Evolutionary conservation across 805 yeast genomes (phyloP).

Genomic region (Wickerhamomyces silvicola): DNA sequence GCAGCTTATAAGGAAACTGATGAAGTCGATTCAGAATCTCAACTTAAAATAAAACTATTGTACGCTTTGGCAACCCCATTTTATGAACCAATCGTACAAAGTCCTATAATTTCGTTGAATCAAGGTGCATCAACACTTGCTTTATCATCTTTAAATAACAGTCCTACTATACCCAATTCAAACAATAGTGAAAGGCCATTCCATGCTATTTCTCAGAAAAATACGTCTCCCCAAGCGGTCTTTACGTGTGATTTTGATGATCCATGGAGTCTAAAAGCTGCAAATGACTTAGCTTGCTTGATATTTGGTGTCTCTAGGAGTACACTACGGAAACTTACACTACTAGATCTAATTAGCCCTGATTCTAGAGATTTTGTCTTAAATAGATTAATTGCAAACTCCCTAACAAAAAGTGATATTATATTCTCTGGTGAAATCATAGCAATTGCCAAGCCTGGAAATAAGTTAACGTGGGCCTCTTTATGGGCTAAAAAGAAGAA

Average conservation of each 20-base stretch:
- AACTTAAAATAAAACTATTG: constrained; percentile 36
- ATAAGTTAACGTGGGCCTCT: constrained; percentile 73
- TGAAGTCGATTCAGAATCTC: constrained; percentile 13
- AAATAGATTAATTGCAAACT: constrained; percentile 39
- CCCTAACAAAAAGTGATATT: constrained; percentile 32
- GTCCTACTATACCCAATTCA: too few relatives aligned
- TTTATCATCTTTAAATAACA: constrained; percentile 19
- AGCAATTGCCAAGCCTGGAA: constrained; percentile 67
- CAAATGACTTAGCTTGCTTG: constrained; percentile 84
- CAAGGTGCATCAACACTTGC: constrained; percentile 26
- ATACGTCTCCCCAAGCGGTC: constrained; percentile 73
- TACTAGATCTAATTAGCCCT: constrained; percentile 73
- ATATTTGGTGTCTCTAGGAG: constrained; percentile 75
- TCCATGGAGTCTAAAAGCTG: constrained; percentile 80
- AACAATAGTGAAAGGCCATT: constrained; percentile 37
- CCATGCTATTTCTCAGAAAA: constrained; percentile 67
- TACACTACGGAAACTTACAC: constrained; percentile 52
- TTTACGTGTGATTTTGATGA: constrained; percentile 67
- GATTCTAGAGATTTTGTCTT: constrained; percentile 67
- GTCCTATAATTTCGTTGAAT: constrained; percentile 20
- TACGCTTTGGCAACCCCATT: constrained; percentile 68
- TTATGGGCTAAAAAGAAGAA: constrained; percentile 83
- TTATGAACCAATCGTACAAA: constrained; percentile 23
- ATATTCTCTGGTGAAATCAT: constrained; percentile 80
- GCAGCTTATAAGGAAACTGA: constrained; percentile 12